These are phyloP conservation scores for Yamadazyma nakazawae DNA, from an alignment of 805 yeast genomes.

Conservation along the genomic window DNA sequence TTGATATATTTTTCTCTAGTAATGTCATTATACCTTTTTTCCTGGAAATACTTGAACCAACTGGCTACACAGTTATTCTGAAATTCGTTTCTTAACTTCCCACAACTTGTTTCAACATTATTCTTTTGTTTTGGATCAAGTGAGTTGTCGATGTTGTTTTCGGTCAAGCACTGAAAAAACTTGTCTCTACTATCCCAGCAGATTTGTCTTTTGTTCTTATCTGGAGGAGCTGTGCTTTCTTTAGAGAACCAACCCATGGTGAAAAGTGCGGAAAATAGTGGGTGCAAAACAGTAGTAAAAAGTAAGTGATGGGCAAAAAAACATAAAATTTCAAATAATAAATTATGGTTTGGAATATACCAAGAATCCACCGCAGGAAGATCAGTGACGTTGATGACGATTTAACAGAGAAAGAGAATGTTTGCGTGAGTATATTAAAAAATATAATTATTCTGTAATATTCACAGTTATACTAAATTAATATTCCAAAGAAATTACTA, in stretches of 20 bases:
- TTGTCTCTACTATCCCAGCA: slow-evolving; percentile 92
- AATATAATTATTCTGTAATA: too few relatives aligned
- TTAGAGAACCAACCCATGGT: slow-evolving; percentile 9
- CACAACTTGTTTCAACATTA: slow-evolving; percentile 56
- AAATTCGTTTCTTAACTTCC: slow-evolving; percentile 52
- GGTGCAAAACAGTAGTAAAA: neutral
- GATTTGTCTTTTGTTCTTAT: slow-evolving; percentile 62
- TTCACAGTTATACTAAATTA: too few relatives aligned
- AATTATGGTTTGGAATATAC: too few relatives aligned
- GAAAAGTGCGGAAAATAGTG: slow-evolving; percentile 2
- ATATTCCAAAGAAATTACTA: too few relatives aligned
- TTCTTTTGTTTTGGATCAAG: slow-evolving; percentile 49
- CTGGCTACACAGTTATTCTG: slow-evolving; percentile 75
- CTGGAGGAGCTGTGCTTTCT: slow-evolving; percentile 38
- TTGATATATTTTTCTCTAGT: slow-evolving; percentile 64
- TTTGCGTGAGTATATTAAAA: too few relatives aligned
- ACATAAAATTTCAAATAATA: too few relatives aligned
- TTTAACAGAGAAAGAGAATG: too few relatives aligned
- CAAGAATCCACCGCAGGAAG: too few relatives aligned
- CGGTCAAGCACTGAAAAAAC: slow-evolving; percentile 72
- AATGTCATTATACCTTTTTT: slow-evolving; percentile 76
- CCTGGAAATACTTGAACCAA: slow-evolving; percentile 89
- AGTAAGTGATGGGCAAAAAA: neutral
- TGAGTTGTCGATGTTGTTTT: slow-evolving; percentile 65
- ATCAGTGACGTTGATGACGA: too few relatives aligned